A percentile compares a stretch with the other conserved stretches of the same genome.
phyloP scores from a whole-genome alignment of 2,329 filamentous ascomycete genomes.

The Ophiostoma sp. region DNA sequence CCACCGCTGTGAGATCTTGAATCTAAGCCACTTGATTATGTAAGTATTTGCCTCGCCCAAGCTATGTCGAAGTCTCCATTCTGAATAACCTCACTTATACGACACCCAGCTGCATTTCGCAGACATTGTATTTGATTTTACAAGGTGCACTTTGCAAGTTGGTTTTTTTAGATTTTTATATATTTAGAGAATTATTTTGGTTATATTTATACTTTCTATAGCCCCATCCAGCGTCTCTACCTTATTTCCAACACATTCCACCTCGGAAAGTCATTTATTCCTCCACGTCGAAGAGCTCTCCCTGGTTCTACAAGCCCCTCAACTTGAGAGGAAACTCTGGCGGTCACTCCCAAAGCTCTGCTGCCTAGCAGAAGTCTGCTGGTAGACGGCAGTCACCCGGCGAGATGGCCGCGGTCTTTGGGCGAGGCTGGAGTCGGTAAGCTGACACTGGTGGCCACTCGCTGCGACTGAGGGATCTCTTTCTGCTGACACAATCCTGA shows the following conservation, averaged over 20 bases:
- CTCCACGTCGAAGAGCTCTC: too few relatives aligned
- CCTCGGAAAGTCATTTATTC: too few relatives aligned
- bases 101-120: not conserved
- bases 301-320: not conserved
- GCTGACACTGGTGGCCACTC: not conserved
- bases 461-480: not conserved
- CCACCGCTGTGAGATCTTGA: not conserved
- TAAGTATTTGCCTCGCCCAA: not conserved
- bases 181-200: too few relatives aligned
- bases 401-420: not conserved
- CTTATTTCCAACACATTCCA: too few relatives aligned
- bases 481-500: conserved; percentile 2
- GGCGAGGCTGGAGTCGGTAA: not conserved
- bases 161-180: not conserved
- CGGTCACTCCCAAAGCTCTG: not conserved
- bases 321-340: not conserved
- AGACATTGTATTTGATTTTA: not conserved
- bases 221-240: too few relatives aligned
- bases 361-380: not conserved
- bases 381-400: not conserved
- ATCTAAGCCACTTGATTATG: conserved; percentile 5
- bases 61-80: not conserved
- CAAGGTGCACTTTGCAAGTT: not conserved
- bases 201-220: too few relatives aligned
- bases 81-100: not conserved